Evolutionary conservation across 768 basidiomycete species (phyloP).

Genomic region (Mycena galopus): DNA sequence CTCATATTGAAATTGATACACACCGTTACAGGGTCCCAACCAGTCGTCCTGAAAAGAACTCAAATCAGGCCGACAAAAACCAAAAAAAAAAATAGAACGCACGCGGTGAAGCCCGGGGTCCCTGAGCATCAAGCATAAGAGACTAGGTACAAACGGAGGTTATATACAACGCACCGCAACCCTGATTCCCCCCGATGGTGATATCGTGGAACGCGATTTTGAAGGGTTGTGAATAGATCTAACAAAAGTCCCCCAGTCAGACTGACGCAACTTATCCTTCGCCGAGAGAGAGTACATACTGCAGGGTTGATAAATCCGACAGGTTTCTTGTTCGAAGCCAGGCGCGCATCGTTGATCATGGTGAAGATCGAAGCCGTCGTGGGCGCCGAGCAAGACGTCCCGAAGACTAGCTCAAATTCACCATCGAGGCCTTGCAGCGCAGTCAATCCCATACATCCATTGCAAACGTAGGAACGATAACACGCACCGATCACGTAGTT

Average conservation of each 20-base stretch:
- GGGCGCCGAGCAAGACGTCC: constrained; percentile 65
- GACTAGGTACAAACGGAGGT: background rate
- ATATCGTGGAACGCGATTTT: constrained; percentile 55
- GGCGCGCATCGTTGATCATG: constrained; percentile 65
- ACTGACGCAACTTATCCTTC: background rate
- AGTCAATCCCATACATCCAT: constrained; percentile 38
- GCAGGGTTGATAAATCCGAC: constrained; percentile 65
- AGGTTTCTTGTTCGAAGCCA: constrained; percentile 55
- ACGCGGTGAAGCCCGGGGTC: constrained; percentile 53
- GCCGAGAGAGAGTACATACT: constrained; percentile 41
- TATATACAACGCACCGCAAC: constrained; percentile 47
- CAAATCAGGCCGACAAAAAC: background rate
- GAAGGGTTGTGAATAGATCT: constrained; percentile 55
- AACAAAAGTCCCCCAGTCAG: background rate
- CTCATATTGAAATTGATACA: too few species aligned
- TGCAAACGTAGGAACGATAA: constrained; percentile 41
- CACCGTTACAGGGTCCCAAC: constrained; percentile 59
- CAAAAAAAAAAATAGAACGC: constrained; percentile 5
- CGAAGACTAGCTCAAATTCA: constrained; percentile 56
- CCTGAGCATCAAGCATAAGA: constrained; percentile 33
- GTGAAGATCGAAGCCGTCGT: constrained; percentile 64
- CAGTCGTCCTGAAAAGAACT: constrained; percentile 44
- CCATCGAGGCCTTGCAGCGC: constrained; percentile 50
- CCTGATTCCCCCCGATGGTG: constrained; percentile 54
- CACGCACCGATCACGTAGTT: constrained; percentile 54